Evolutionary conservation across 176 grass and related monocot genomes (phyloP), one percentile per base, ranked within the genome.

Genomic region (Cocos nucifera): DNA sequence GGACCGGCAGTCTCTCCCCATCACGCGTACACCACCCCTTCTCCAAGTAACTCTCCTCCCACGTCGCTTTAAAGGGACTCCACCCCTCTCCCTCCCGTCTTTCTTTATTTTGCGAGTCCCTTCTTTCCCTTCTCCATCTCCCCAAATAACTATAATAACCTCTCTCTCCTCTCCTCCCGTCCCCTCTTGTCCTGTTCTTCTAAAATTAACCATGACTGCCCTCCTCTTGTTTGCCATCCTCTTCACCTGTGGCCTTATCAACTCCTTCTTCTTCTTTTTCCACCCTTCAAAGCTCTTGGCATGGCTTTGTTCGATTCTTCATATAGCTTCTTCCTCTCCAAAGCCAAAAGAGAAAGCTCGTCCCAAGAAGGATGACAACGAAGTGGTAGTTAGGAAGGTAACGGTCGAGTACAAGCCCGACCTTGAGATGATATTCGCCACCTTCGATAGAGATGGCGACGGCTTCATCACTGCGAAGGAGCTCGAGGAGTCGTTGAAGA

Each of bases 391-490:
- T 17, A 28, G 5, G 16, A 35, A 25, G 24, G 16, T n/a, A 7
- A 10, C 17, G 1, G 16, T n/a, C 15, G 9, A 19, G 17, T 21
- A 21, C 21, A 30, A 61, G 17, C 16, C 30, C 58, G 4, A 61
- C 25, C 26, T 61, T 14, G 27, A 39, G 58, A n/a, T 72, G 60
- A 77, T 89, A 9, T 95, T 95, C 74, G 83, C 82, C 0, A 83
- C 82, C 66, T 95, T 95, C 52, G 90, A 95, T 82, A 82, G 71
- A 66, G 85, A 95, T 75, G 86, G 90, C 54, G 90, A 95, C 65
- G 82, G 90, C 2, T 95, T 86, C 79, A 95, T 95, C 90, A 89
- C 86, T n/a, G 61, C 58, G 2, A 59, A 12, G 6, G 90, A 95
- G 83, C 82, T 95, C 21, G 82, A 89, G 77, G 86, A 83, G 49